Evolutionary conservation across 2,329 filamentous ascomycete genomes (phyloP).

Genomic region (Phialophora verrucosa): DNA sequence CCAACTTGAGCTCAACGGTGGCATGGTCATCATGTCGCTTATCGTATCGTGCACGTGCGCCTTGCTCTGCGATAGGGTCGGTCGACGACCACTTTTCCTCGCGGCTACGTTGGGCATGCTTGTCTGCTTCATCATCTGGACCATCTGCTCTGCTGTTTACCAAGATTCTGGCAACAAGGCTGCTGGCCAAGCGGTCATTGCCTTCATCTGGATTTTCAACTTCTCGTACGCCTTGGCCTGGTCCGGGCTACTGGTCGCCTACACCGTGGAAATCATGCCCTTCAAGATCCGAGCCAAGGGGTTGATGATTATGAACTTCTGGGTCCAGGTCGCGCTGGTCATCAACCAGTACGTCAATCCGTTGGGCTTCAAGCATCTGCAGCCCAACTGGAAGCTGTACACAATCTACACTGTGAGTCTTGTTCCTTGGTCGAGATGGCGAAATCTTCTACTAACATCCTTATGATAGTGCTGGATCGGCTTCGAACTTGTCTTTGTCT

Average conservation of each 20-base stretch:
- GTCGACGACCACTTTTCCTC: constrained; percentile 64
- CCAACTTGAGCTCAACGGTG: constrained; percentile 56
- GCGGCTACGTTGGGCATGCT: constrained; percentile 48
- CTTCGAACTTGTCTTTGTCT: constrained; percentile 48
- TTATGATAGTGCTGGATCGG: constrained; percentile 44
- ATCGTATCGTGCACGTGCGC: constrained; percentile 63
- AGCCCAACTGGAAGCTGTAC: constrained; percentile 32
- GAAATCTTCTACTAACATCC: neutral
- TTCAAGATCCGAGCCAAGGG: constrained; percentile 58
- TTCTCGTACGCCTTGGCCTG: constrained; percentile 50
- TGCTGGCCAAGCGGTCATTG: constrained; percentile 46
- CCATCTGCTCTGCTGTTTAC: constrained; percentile 48
- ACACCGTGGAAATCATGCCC: constrained; percentile 57
- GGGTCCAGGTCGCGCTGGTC: constrained; percentile 30
- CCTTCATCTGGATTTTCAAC: constrained; percentile 52
- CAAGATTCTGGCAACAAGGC: constrained; percentile 42
- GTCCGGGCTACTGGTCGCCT: constrained; percentile 45
- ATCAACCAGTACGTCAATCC: constrained; percentile 34
- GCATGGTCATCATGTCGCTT: constrained; percentile 66
- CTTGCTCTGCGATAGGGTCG: constrained; percentile 61
- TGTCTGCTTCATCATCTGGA: constrained; percentile 51
- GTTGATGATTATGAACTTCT: constrained; percentile 34
- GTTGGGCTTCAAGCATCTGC: constrained; percentile 28
- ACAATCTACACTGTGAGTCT: constrained; percentile 34
- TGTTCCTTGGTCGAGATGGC: neutral